These are phyloP conservation scores for Hypoxylon sp. DNA, from an alignment of 2,329 filamentous ascomycete species.

Conservation along the genomic window DNA sequence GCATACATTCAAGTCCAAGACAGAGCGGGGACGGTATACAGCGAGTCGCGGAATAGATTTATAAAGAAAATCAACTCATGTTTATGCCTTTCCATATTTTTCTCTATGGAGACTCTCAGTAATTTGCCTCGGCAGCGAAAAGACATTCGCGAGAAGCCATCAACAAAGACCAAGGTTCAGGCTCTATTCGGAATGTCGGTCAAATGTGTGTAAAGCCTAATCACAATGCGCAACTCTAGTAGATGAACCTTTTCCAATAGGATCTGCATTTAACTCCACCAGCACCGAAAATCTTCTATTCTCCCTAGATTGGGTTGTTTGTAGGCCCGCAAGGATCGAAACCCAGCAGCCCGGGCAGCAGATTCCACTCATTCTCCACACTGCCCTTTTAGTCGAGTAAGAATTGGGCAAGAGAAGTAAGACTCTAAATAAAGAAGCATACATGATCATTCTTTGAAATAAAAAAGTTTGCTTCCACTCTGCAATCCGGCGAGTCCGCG, in stretches of 20 bases:
- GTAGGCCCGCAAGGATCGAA: background rate
- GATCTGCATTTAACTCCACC: background rate
- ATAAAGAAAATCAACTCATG: background rate
- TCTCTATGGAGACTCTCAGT: background rate
- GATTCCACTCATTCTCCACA: background rate
- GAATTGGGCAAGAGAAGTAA: background rate
- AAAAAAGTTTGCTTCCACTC: background rate
- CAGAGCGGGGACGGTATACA: background rate
- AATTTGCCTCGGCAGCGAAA: background rate
- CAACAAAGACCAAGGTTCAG: background rate
- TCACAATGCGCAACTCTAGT: background rate
- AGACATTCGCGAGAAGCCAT: background rate
- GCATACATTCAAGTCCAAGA: background rate
- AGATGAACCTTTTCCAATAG: background rate
- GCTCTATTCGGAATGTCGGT: background rate
- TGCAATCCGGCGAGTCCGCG: background rate
- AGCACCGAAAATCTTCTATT: background rate
- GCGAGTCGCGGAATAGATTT: background rate
- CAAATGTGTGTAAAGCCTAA: background rate
- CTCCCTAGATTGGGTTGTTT: background rate
- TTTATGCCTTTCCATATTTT: background rate
- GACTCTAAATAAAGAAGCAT: background rate
- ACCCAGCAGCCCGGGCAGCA: background rate
- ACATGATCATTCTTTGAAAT: background rate
- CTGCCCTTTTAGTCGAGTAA: background rate